Evolutionary conservation across 2,329 filamentous ascomycete genomes (phyloP).

Genomic region (Plenodomus biglobosus): DNA sequence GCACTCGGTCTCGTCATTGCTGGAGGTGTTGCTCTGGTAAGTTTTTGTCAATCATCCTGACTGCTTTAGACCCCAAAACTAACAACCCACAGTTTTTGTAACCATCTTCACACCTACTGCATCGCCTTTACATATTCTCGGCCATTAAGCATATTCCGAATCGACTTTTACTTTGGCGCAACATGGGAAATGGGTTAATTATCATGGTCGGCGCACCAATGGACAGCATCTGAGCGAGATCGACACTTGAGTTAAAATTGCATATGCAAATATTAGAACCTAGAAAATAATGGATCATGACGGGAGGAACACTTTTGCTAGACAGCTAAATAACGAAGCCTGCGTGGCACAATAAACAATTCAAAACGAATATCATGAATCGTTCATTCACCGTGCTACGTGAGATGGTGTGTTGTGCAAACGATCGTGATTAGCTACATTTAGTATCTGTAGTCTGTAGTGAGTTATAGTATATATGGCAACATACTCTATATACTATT

Average conservation of each 20-base stretch:
- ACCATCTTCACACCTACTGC: neutral
- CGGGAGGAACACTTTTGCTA: neutral
- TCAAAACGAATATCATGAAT: no score
- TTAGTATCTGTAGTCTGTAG: no score
- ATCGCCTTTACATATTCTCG: conserved; percentile 1
- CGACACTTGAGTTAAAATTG: neutral
- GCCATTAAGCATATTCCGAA: conserved; percentile 2
- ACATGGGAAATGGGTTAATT: neutral
- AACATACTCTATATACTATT: no score
- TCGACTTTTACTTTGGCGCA: conserved; percentile 8
- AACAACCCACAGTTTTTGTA: conserved; percentile 13
- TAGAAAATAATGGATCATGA: neutral
- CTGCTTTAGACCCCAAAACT: conserved; percentile 5
- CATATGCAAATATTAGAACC: neutral
- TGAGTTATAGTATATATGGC: no score
- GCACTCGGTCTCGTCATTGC: conserved; percentile 32
- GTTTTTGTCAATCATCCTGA: conserved; percentile 1
- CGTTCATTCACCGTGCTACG: no score
- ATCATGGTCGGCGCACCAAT: conserved; percentile 6
- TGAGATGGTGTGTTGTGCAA: no score
- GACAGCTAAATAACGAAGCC: neutral
- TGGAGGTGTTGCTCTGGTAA: conserved; percentile 38
- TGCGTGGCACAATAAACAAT: neutral
- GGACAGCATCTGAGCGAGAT: neutral
- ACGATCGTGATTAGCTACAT: no score